Base-by-base conservation (phyloP, 108 stramenopile genomes). In the Bacterosira constricta region DNA sequence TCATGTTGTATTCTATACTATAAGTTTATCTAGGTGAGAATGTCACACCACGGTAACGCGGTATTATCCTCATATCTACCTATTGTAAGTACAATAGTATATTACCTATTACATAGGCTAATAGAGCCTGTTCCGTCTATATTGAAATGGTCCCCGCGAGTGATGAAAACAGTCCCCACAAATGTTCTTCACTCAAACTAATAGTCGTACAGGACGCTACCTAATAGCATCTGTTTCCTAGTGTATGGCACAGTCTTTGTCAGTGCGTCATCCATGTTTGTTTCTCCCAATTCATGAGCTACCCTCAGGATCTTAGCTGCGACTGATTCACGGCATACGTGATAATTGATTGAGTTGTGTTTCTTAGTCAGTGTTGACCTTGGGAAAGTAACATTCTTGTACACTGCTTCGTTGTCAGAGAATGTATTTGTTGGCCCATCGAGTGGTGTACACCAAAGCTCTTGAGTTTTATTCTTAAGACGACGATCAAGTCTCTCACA, bases 211-310 rank as follows among this genome's bases (percentile, higher is more conserved):
- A 38, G 59, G 41, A 47, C 46, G 25, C 11, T 44, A 17, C 18
- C 12, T 20, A 55, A 34, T 55, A 55, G n/a, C 12, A 34, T 6
- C 6, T 53, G 17, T 42, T 57, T 62, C 60, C 46, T 60, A 38
- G 63, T 47, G 46, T 10, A 41, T 45, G 66, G 18, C 42, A 74
- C 17, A 3, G 54, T 11, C 47, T 86, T 86, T 23, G 82, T 86
- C 13, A 86, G 66, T 20, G 71, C 10, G 31, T 86, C 82, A n/a
- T n/a, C n/a, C n/a, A n/a, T n/a, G n/a, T n/a, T 85, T 17, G 71
- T 81, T 25, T 63, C 36, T 1, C 50, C 36, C 36, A 69, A 67
- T 23, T 78, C 63, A 30, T 73, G 53, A 2, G 52, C 65, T 41
- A 86, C 59, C 15, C 50, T 52, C 18, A 80, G 36, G 17, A 56